Evolutionary conservation across 371 early-diverging fungal genomes (phyloP).

Genomic region (Choanephora cucurbitarum): DNA sequence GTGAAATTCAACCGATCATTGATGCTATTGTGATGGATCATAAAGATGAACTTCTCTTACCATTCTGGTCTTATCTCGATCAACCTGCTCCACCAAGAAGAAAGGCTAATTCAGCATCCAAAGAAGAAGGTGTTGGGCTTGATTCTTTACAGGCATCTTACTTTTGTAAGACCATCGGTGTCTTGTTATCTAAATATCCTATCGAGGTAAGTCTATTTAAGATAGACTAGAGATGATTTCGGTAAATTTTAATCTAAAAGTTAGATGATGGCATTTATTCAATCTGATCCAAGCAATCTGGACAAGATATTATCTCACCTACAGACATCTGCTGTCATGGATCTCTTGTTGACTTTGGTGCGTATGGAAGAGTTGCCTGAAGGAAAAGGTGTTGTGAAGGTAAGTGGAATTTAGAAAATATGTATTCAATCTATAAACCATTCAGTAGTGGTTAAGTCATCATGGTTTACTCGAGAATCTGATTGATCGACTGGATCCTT

Average conservation of each 20-base stretch:
- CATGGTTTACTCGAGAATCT: constrained; percentile 75
- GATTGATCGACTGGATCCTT: constrained; percentile 78
- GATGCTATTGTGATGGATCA: constrained; percentile 70
- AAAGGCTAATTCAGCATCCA: constrained; percentile 6
- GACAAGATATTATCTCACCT: constrained; percentile 72
- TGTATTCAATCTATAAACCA: neutral
- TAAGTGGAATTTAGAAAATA: too few species aligned
- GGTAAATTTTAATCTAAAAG: too few species aligned
- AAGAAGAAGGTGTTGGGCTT: constrained; percentile 3
- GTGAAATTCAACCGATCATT: constrained; percentile 81
- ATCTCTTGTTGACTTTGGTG: constrained; percentile 85
- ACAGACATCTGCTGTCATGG: constrained; percentile 82
- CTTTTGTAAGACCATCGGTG: constrained; percentile 84
- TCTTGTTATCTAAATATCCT: constrained; percentile 81
- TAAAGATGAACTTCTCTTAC: constrained; percentile 56
- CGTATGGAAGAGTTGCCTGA: constrained; percentile 87
- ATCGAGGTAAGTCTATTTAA: constrained; percentile 57
- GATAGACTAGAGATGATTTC: too few species aligned
- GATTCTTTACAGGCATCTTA: constrained; percentile 82
- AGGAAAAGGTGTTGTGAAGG: constrained; percentile 77
- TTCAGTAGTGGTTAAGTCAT: constrained; percentile 75
- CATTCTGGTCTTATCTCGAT: constrained; percentile 82
- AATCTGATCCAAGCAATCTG: constrained; percentile 57
- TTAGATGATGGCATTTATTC: constrained; percentile 65
- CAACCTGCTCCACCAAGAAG: constrained; percentile 48